Evolutionary conservation across 2,329 filamentous ascomycete species (phyloP).

Genomic region (Arthrinium puccinioides): DNA sequence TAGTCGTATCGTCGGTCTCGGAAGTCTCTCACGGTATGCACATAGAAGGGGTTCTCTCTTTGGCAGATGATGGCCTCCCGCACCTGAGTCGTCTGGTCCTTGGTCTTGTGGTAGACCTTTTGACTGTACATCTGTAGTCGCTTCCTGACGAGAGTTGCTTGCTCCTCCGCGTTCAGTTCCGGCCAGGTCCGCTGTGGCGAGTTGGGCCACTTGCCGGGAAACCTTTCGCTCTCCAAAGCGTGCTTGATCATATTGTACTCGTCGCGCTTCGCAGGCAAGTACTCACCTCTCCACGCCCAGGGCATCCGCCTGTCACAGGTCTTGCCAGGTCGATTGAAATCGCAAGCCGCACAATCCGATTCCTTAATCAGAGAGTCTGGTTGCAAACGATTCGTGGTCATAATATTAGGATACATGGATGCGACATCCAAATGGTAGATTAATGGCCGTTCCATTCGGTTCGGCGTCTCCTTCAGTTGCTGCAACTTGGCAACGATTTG

Average conservation of each 20-base stretch:
- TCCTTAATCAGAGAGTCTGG: conserved; percentile 99
- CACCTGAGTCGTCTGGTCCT: conserved; percentile 86
- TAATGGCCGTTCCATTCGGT: conserved; percentile 75
- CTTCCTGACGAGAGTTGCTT: conserved; percentile 73
- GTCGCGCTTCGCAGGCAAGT: conserved; percentile 88
- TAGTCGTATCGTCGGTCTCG: conserved; percentile 97
- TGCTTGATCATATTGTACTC: conserved; percentile 99
- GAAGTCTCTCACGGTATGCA: conserved; percentile 92
- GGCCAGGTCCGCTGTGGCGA: conserved; percentile 68
- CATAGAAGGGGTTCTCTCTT: conserved; percentile 96
- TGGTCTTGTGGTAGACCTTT: conserved; percentile 99
- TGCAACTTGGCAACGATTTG: conserved; percentile 69
- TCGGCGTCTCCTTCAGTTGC: conserved; percentile 72
- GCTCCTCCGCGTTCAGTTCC: conserved; percentile 75
- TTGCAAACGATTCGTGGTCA: conserved; percentile 97
- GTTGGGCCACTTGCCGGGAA: conserved; percentile 72
- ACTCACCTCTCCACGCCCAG: conserved; percentile 98
- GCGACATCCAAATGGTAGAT: conserved; percentile 99
- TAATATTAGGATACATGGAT: conserved; percentile 99
- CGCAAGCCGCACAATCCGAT: conserved; percentile 91
- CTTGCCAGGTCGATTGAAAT: conserved; percentile 96
- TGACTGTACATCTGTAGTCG: conserved; percentile 89
- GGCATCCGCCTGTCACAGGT: conserved; percentile 91
- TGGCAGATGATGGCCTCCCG: conserved; percentile 98
- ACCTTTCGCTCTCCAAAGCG: conserved; percentile 84